Percentiles rank a stretch among this genome's conserved stretches.
Conservation (phyloP, 1,284 basidiomycete genomes). For the Stygiomarasmius scandens region DNA sequence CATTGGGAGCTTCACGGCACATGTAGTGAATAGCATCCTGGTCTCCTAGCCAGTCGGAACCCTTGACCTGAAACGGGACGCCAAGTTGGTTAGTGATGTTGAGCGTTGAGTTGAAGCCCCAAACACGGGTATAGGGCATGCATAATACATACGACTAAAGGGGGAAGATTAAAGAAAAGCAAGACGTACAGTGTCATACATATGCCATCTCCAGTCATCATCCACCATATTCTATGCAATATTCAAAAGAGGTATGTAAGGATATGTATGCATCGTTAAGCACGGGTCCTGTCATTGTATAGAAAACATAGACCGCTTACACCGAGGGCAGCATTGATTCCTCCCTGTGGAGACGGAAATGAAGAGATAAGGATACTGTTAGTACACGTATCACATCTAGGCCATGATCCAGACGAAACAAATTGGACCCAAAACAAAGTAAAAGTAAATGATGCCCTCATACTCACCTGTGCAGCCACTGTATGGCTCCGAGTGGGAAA, state of each 20-base stretch:
- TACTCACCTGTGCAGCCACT: constrained; percentile 89
- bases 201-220: constrained; percentile 99
- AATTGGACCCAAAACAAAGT: not conserved
- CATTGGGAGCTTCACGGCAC: constrained; percentile 93
- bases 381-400: no score
- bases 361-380: constrained; percentile 20
- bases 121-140: no score
- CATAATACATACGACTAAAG: no score
- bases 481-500: constrained; percentile 99
- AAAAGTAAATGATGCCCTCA: constrained; percentile 23
- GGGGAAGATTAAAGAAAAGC: not conserved
- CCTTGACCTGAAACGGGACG: constrained; percentile 75
- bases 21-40: constrained; percentile 99
- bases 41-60: constrained; percentile 99
- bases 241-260: no score
- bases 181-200: constrained; percentile 90
- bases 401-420: constrained; percentile 15
- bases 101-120: not conserved
- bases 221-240: constrained; percentile 93
- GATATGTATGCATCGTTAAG: no score
- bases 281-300: not conserved
- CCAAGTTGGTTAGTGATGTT: not conserved
- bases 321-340: constrained; percentile 98
- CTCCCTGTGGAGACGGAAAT: constrained; percentile 59
- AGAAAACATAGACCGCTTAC: constrained; percentile 45